These are phyloP conservation scores for Hordeum marinum DNA, from an alignment of 176 grass and related monocot species.

Conservation along the genomic window DNA sequence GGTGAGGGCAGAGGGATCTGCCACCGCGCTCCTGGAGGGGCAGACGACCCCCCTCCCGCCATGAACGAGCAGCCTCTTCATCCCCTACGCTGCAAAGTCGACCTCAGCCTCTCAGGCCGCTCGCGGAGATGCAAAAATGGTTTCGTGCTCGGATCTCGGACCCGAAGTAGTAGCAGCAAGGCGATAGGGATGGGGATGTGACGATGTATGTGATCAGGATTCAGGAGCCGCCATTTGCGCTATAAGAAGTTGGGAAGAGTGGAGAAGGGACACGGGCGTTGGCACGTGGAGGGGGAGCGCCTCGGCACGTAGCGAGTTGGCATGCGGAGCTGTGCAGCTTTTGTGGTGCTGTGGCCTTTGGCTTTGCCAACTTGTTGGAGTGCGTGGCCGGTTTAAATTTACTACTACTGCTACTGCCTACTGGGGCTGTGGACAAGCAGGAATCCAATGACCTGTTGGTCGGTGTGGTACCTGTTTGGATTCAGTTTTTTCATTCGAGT, in stretches of 20 bases:
- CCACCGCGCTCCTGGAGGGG: background rate
- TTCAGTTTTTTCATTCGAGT: too few relatives aligned
- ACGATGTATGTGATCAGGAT: background rate
- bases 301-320: slow-evolving; percentile 10
- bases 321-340: slow-evolving; percentile 8
- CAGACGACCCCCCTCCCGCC: background rate
- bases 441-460: slow-evolving; percentile 5
- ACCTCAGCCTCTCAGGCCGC: background rate
- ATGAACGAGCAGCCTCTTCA: slow-evolving; percentile 45
- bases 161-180: background rate
- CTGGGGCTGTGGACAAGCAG: background rate
- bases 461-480: too few relatives aligned
- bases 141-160: background rate
- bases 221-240: background rate
- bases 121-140: background rate
- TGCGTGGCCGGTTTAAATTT: background rate
- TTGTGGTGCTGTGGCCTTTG: background rate
- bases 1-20: background rate
- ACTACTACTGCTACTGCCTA: background rate
- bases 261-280: background rate
- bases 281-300: slow-evolving; percentile 6
- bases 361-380: background rate
- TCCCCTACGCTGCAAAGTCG: background rate
- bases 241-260: background rate
- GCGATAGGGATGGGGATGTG: background rate